Base-by-base conservation (phyloP, 441 rosid species). In the Bruguiera hainesii region DNA sequence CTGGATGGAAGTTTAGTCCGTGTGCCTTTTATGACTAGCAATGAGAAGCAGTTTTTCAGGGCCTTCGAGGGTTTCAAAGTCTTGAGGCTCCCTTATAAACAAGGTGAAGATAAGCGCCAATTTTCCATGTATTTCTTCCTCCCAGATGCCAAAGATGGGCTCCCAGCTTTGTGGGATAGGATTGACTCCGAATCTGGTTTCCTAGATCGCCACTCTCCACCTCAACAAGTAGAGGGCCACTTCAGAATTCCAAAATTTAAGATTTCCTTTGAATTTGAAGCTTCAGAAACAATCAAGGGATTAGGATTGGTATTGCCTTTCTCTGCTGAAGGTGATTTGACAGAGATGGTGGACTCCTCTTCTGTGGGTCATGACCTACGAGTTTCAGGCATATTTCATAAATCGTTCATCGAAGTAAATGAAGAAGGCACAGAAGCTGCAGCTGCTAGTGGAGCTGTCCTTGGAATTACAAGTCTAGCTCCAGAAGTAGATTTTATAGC, bases 391-490 rank as follows among this genome's bases (percentile, higher is more conserved):
- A 68, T 93, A 63, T 90, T 84, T 73, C 97, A 90, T 7, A 87
- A 88, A 68, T 79, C 97, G 16, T 86, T 87, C 78, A 84, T 90
- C 33, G 98, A 87, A 52, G 96, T 93, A n/a, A 86, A 86, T 51
- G 97, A 90, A 80, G 88, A 89, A 79, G 98, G 97, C 37, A 85
- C 94, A 1, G 89, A 90, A 74, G 96, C 94, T 49, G 93, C 88
- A 13, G 89, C 87, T 51, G 87, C 85, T 50, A 74, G 91, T 68
- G 87, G 80, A 65, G 86, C 46, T 52, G 76, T 79, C 69, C 35
- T 79, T 63, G 20, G 0, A 2, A 61, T 67, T 25, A 78, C 78
- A 31, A 0, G 42, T 37, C 1, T 78, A 59, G 5, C 8, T 33
- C 9, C 29, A 58, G 73, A 76, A 3, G 72, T 82, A 50, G 81